These are phyloP conservation scores for Kluyveromyces dobzhanskii DNA, from an alignment of 805 yeast species.

Conservation along the genomic window DNA sequence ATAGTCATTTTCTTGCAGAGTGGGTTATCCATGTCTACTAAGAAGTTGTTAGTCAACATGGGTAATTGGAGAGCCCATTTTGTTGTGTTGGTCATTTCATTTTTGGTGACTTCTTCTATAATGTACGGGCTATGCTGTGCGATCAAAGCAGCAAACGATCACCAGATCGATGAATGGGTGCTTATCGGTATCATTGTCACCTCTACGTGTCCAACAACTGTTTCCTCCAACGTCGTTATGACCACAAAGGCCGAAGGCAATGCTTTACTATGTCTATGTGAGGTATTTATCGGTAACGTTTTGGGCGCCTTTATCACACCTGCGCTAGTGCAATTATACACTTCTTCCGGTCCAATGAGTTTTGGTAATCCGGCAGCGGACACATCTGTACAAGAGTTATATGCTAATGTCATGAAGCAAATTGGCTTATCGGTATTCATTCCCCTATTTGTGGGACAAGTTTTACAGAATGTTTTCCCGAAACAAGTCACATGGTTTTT, in stretches of 20 bases:
- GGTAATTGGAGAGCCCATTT: conserved; percentile 78
- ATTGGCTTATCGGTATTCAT: conserved; percentile 76
- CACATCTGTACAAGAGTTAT: conserved; percentile 44
- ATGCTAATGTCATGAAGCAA: conserved; percentile 77
- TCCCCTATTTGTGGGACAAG: conserved; percentile 85
- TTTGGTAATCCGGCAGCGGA: conserved; percentile 76
- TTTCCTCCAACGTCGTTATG: conserved; percentile 88
- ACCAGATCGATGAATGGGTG: conserved; percentile 63
- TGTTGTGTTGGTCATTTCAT: conserved; percentile 57
- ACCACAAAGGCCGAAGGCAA: conserved; percentile 81
- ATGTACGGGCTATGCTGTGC: conserved; percentile 69
- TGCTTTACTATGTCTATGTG: conserved; percentile 68
- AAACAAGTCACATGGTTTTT: conserved; percentile 53
- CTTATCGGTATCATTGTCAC: conserved; percentile 76
- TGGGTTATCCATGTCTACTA: conserved; percentile 70
- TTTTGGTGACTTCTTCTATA: conserved; percentile 60
- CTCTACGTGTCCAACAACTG: conserved; percentile 86
- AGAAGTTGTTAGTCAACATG: conserved; percentile 51
- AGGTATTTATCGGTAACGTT: conserved; percentile 77
- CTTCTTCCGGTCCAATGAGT: conserved; percentile 45
- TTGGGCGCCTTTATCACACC: conserved; percentile 86
- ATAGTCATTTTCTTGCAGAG: conserved; percentile 77
- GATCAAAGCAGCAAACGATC: conserved; percentile 48
- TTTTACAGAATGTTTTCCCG: conserved; percentile 62
- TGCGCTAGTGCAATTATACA: conserved; percentile 68